These are phyloP conservation scores for Elasticomyces elasticus DNA, from an alignment of 495 filamentous ascomycete genomes.

Conservation along the genomic window DNA sequence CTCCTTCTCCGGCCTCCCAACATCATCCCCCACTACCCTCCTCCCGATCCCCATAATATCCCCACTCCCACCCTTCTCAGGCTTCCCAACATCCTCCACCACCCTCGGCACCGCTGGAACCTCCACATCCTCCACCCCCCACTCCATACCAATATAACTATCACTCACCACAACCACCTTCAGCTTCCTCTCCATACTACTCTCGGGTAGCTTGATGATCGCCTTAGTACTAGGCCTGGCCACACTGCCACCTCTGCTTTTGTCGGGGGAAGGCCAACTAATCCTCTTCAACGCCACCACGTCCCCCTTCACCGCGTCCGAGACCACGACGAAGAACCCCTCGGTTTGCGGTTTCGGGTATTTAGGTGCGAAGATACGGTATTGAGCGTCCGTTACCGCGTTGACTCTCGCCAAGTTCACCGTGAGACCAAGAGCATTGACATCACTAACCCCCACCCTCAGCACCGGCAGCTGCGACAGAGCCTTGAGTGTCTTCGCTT, in stretches of 20 bases:
- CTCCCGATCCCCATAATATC: too few relatives aligned
- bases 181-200: conserved; percentile 40
- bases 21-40: too few relatives aligned
- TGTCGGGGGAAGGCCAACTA: conserved; percentile 49
- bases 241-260: conserved; percentile 19
- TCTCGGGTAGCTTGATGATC: conserved; percentile 53
- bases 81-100: conserved; percentile 29
- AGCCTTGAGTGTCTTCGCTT: conserved; percentile 46
- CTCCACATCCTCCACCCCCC: conserved; percentile 47
- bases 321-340: conserved; percentile 78
- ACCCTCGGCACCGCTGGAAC: conserved; percentile 34
- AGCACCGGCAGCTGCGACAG: conserved; percentile 56
- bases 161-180: conserved; percentile 73
- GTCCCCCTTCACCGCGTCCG: conserved; percentile 56
- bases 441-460: conserved; percentile 47
- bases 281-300: conserved; percentile 76
- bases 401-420: conserved; percentile 61
- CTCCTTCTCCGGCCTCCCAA: too few relatives aligned
- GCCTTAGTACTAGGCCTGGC: conserved; percentile 39
- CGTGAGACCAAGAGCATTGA: conserved; percentile 51
- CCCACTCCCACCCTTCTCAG: conserved; percentile 8
- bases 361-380: conserved; percentile 67
- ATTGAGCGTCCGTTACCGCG: conserved; percentile 42
- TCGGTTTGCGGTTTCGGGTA: conserved; percentile 95
- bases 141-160: conserved; percentile 75